phyloP scores from a whole-genome alignment of 179 eudicot species.

The Actinidia polygama region DNA sequence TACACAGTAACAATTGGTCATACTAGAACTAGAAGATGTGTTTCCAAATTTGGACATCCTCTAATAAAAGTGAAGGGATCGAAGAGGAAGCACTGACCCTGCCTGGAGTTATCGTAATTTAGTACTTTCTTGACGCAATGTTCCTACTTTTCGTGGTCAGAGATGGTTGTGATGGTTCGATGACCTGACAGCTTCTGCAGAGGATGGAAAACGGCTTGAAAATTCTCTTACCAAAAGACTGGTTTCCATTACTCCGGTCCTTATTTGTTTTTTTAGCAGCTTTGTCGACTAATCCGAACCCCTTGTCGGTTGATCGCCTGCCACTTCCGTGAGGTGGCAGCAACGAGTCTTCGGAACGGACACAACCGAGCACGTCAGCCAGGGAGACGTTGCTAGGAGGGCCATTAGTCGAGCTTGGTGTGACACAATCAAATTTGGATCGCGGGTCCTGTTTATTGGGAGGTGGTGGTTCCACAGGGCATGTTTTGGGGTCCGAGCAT shows the following conservation, averaged over 20 bases:
- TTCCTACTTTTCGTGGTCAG: not conserved
- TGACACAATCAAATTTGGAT: not conserved
- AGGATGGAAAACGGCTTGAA: not conserved
- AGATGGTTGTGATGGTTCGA: not conserved
- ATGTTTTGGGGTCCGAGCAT: not conserved
- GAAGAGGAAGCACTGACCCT: not conserved
- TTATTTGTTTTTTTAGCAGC: conserved; percentile 1
- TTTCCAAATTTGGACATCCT: too few relatives aligned
- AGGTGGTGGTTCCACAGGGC: not conserved
- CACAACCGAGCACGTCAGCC: not conserved
- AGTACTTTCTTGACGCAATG: not conserved
- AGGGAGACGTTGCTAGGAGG: not conserved
- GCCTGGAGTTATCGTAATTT: not conserved
- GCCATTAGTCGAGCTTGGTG: not conserved
- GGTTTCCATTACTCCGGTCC: not conserved
- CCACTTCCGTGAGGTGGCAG: not conserved
- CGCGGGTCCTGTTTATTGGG: not conserved
- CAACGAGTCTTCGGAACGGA: not conserved
- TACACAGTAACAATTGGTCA: too few relatives aligned
- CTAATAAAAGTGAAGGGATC: not conserved
- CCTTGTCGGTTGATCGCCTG: not conserved
- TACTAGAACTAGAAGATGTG: too few relatives aligned
- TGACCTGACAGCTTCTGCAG: conserved; percentile 9
- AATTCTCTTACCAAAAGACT: not conserved
- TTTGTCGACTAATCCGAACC: conserved; percentile 5